These are phyloP conservation scores for Passiflora organensis DNA, from an alignment of 345 rosid species.

Conservation along the genomic window DNA sequence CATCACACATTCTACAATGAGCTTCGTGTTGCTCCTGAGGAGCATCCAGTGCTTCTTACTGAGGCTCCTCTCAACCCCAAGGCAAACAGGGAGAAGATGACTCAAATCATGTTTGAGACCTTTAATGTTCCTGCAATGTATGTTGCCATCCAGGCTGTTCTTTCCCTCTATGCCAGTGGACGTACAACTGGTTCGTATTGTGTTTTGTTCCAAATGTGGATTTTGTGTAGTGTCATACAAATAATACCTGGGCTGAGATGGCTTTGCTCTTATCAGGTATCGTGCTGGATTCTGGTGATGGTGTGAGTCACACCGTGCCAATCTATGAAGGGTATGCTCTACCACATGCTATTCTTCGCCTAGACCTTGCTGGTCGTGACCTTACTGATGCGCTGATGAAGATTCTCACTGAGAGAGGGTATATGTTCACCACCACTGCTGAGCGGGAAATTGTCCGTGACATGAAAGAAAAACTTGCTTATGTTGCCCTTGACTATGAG, in stretches of 20 bases:
- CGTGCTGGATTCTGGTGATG: constrained; percentile 69
- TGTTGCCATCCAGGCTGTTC: constrained; percentile 62
- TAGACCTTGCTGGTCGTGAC: constrained; percentile 61
- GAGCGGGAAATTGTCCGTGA: constrained; percentile 36
- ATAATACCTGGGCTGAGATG: not conserved
- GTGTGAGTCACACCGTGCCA: constrained; percentile 68
- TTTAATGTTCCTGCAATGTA: constrained; percentile 64
- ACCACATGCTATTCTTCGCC: constrained; percentile 57
- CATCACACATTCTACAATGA: constrained; percentile 74
- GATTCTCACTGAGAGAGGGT: constrained; percentile 59
- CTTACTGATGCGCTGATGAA: constrained; percentile 59
- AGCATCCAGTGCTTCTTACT: constrained; percentile 57
- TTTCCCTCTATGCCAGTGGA: constrained; percentile 58
- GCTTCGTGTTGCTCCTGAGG: constrained; percentile 68
- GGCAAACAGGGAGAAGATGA: constrained; percentile 74
- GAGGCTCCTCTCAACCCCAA: constrained; percentile 67
- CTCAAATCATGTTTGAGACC: constrained; percentile 77
- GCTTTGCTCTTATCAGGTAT: constrained; percentile 34
- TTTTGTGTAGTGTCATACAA: not conserved
- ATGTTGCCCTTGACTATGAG: constrained; percentile 27
- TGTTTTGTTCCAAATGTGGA: not conserved
- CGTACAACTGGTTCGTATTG: constrained; percentile 49
- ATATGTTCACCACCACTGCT: constrained; percentile 39
- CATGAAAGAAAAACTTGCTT: constrained; percentile 29
- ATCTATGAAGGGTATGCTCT: constrained; percentile 61